phyloP scores from a whole-genome alignment of 2,329 filamentous ascomycete genomes.

The Hymenoscyphus scutula region DNA sequence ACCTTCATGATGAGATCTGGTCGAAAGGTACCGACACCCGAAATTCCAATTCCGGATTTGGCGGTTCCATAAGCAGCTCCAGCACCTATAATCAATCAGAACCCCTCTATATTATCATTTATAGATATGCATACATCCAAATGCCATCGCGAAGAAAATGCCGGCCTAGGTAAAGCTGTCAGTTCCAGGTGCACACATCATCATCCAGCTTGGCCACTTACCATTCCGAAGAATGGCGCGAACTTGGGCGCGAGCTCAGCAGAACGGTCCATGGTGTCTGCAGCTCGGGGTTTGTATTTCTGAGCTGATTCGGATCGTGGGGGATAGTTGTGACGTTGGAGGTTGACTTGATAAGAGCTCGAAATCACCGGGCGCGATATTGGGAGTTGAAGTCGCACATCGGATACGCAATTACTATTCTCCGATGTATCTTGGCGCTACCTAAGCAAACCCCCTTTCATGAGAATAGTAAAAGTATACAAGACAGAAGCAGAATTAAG shows the following conservation, averaged over 20 bases:
- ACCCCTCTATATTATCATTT: conserved; percentile 28
- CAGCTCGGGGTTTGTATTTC: conserved; percentile 18
- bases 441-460: too few species aligned
- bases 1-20: conserved; percentile 92
- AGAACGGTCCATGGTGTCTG: conserved; percentile 44
- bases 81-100: conserved; percentile 37
- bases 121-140: conserved; percentile 61
- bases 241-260: conserved; percentile 72
- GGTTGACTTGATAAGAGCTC: conserved; percentile 13
- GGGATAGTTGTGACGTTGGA: conserved; percentile 22
- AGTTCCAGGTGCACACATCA: conserved; percentile 21
- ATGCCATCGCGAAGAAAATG: conserved; percentile 79
- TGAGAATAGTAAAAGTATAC: too few species aligned
- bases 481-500: too few species aligned
- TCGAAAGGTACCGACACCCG: conserved; percentile 79
- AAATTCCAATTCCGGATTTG: conserved; percentile 85
- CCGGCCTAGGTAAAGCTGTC: conserved; percentile 55
- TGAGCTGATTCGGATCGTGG: conserved; percentile 16
- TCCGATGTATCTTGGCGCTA: background rate
- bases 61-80: conserved; percentile 86
- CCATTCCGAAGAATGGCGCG: conserved; percentile 86
- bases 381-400: background rate
- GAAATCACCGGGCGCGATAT: background rate
- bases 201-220: conserved; percentile 45
- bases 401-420: background rate